phyloP scores from a whole-genome alignment of 2,329 filamentous ascomycete species.

The Chrysoporthe puriensis region DNA sequence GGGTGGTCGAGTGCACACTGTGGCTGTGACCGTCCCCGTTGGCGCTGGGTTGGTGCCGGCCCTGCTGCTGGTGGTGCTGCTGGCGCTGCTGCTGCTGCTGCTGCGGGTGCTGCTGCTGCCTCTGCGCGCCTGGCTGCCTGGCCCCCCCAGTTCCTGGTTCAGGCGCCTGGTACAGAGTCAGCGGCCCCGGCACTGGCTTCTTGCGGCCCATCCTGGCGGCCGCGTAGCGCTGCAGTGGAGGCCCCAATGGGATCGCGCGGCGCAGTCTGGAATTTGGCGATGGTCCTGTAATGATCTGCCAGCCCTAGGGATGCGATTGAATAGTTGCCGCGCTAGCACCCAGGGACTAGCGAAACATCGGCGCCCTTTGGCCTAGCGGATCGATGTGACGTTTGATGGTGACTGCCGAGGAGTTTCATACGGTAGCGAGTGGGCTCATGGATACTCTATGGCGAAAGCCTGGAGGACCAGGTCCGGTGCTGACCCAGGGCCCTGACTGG shows the following conservation, averaged over 20 bases:
- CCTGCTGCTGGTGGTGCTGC: background rate
- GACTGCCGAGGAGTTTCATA: conserved; percentile 10
- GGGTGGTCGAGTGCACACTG: conserved; percentile 23
- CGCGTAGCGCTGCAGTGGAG: background rate
- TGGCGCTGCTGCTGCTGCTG: conserved; percentile 6
- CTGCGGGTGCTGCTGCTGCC: background rate
- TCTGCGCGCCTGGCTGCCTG: background rate
- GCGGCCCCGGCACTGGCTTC: conserved; percentile 26
- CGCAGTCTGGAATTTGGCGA: background rate
- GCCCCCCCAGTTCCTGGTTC: background rate
- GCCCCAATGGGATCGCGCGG: background rate
- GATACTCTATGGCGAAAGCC: background rate
- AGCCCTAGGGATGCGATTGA: background rate
- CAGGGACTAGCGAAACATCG: background rate
- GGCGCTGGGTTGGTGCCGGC: background rate
- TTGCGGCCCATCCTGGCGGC: conserved; percentile 24
- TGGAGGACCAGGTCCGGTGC: background rate
- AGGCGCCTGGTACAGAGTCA: conserved; percentile 15
- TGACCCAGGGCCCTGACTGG: background rate
- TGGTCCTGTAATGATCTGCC: conserved; percentile 1
- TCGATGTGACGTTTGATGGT: conserved; percentile 10
- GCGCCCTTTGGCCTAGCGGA: background rate
- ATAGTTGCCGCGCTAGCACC: conserved; percentile 4
- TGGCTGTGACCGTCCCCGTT: conserved; percentile 6
- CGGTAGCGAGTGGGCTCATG: background rate